Evolutionary conservation across 1,284 basidiomycete species (phyloP).

Genomic region (Rhizoctonia solani): DNA sequence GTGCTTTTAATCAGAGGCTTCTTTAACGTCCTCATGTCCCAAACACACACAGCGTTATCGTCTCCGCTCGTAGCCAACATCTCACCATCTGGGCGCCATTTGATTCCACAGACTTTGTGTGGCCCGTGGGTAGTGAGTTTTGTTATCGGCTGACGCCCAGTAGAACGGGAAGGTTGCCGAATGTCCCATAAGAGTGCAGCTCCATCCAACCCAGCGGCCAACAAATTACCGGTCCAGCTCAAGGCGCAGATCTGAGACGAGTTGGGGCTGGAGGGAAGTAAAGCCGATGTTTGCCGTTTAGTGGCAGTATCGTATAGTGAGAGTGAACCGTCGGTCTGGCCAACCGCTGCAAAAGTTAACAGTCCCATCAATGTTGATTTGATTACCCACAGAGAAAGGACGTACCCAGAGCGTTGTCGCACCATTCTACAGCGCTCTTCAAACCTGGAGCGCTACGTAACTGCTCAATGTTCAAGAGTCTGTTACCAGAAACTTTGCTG

Average conservation of each 20-base stretch:
- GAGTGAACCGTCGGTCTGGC: constrained; percentile 20
- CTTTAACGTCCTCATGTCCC: constrained; percentile 74
- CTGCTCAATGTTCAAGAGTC: constrained; percentile 17
- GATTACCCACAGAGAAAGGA: neutral
- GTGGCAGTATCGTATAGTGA: constrained; percentile 12
- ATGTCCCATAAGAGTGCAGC: constrained; percentile 26
- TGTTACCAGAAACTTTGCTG: constrained; percentile 25
- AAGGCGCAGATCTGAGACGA: constrained; percentile 74
- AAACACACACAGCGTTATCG: constrained; percentile 95
- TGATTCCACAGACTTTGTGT: constrained; percentile 85
- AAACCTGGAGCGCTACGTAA: constrained; percentile 1
- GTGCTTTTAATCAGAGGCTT: constrained; percentile 47
- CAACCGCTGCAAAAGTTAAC: constrained; percentile 4
- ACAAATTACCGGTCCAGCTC: constrained; percentile 83
- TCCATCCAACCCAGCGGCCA: constrained; percentile 66
- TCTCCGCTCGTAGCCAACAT: constrained; percentile 91
- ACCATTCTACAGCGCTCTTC: constrained; percentile 31
- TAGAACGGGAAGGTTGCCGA: neutral
- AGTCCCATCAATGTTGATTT: neutral
- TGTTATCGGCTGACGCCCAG: neutral
- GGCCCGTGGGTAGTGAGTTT: constrained; percentile 40
- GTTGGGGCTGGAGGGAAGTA: neutral
- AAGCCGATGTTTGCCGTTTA: neutral
- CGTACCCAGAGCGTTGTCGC: constrained; percentile 22
- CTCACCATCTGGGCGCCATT: constrained; percentile 83